Percentiles rank a stretch among this genome's conserved stretches.
Evolutionary conservation across 352 stramenopile genomes (phyloP).

Genomic region (Globisporangium parvum): DNA sequence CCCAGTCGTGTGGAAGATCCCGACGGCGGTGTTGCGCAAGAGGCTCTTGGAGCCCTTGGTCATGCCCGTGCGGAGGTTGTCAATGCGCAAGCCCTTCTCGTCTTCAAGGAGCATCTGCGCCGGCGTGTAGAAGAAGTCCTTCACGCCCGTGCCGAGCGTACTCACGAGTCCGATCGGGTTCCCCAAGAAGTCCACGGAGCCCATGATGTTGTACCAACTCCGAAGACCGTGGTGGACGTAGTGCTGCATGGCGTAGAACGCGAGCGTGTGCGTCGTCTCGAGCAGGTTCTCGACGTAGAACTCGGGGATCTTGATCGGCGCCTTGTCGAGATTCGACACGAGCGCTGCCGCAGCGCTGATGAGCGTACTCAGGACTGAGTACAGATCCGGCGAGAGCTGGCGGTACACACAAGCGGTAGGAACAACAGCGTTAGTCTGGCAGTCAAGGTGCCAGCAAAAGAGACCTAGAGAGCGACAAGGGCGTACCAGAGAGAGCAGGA

Average conservation of each 20-base stretch:
- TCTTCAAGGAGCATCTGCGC: constrained; percentile 90
- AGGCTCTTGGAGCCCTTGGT: constrained; percentile 86
- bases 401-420: constrained; percentile 2
- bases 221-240: constrained; percentile 80
- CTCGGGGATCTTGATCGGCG: constrained; percentile 83
- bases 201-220: constrained; percentile 86
- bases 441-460: not conserved
- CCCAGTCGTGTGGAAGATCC: constrained; percentile 87
- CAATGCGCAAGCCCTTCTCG: constrained; percentile 78
- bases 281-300: constrained; percentile 88
- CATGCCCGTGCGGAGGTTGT: constrained; percentile 84
- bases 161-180: constrained; percentile 89
- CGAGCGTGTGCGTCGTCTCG: constrained; percentile 79
- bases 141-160: constrained; percentile 85
- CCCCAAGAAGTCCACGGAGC: constrained; percentile 87
- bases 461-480: too few relatives aligned
- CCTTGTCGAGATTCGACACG: constrained; percentile 83
- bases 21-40: constrained; percentile 79
- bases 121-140: constrained; percentile 94
- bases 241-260: constrained; percentile 84
- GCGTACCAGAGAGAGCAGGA: constrained; percentile 67
- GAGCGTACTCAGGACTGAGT: constrained; percentile 64
- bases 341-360: constrained; percentile 76
- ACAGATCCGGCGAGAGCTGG: constrained; percentile 76
- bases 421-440: constrained; percentile 3